Percentiles rank a stretch among this genome's conserved stretches.
Evolutionary conservation across 768 basidiomycete species (phyloP).

Genomic region (Mycena rosella): DNA sequence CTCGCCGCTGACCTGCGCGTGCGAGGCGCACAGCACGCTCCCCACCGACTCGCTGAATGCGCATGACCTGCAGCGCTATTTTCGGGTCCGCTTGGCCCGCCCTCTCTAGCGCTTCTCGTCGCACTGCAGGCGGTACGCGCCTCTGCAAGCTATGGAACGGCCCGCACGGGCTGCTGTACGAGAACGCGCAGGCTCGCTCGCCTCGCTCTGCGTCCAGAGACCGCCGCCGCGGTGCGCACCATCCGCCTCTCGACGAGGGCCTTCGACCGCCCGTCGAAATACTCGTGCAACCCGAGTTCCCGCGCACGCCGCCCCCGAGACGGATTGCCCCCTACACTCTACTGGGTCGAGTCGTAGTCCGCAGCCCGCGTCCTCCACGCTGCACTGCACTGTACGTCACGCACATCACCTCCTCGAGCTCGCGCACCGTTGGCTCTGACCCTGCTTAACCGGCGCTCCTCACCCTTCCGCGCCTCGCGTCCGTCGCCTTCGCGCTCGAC

Average conservation of each 20-base stretch:
- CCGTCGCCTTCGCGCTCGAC: no score
- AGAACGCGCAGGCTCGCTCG: conserved; percentile 13
- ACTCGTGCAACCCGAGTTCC: conserved; percentile 14
- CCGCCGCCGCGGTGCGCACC: conserved; percentile 20
- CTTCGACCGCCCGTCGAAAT: conserved; percentile 19
- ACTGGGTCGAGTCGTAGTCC: no score
- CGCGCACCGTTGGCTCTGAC: not conserved
- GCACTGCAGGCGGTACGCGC: no score
- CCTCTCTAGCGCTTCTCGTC: no score
- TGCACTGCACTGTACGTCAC: conserved; percentile 20
- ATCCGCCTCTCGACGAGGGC: conserved; percentile 24
- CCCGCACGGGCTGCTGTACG: conserved; percentile 22
- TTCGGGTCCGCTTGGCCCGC: not conserved
- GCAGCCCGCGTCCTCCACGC: conserved; percentile 7
- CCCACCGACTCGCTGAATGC: not conserved
- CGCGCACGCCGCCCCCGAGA: not conserved
- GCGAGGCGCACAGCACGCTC: not conserved
- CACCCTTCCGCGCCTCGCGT: conserved; percentile 7
- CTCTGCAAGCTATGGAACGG: conserved; percentile 24
- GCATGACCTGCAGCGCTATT: conserved; percentile 3
- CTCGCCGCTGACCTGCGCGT: not conserved
- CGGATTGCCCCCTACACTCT: not conserved
- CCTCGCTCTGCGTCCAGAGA: not conserved
- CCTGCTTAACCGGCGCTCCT: not conserved
- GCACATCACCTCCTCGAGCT: conserved; percentile 16